A percentile compares a stretch with the other conserved stretches of the same genome.
phyloP scores from a whole-genome alignment of 2,329 filamentous ascomycete species.

The Mariannaea sp. region DNA sequence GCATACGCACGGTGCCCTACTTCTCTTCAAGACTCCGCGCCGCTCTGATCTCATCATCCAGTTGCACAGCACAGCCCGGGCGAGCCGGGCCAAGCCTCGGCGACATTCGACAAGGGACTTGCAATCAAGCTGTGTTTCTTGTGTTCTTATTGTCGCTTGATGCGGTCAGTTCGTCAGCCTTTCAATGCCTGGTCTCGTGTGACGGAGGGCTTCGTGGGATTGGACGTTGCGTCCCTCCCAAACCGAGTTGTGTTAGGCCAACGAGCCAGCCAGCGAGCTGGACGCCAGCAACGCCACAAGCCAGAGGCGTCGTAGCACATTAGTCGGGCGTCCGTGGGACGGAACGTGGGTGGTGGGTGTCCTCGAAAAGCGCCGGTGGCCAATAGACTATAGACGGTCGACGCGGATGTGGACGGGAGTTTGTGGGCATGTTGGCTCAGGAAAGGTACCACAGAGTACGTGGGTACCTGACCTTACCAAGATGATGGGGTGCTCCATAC shows the following conservation, averaged over 20 bases:
- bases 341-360: neutral
- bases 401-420: neutral
- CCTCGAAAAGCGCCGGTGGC: neutral
- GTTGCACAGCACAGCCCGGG: constrained; percentile 16
- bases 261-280: constrained; percentile 1
- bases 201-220: constrained; percentile 10
- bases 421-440: too few relatives aligned
- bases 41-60: constrained; percentile 8
- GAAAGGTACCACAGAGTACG: too few relatives aligned
- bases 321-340: constrained; percentile 10
- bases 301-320: constrained; percentile 1
- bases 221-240: constrained; percentile 2
- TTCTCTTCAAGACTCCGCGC: neutral
- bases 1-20: constrained; percentile 9
- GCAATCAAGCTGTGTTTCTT: neutral
- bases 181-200: constrained; percentile 7
- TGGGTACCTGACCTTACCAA: too few relatives aligned
- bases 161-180: neutral
- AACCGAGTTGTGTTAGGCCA: neutral
- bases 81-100: constrained; percentile 1
- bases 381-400: neutral
- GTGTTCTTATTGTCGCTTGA: neutral
- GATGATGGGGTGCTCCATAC: too few relatives aligned
- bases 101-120: neutral
- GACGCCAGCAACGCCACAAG: constrained; percentile 16